These are phyloP conservation scores for Rhodotorula sp. DNA, from an alignment of 1,284 basidiomycete species.

Conservation along the genomic window DNA sequence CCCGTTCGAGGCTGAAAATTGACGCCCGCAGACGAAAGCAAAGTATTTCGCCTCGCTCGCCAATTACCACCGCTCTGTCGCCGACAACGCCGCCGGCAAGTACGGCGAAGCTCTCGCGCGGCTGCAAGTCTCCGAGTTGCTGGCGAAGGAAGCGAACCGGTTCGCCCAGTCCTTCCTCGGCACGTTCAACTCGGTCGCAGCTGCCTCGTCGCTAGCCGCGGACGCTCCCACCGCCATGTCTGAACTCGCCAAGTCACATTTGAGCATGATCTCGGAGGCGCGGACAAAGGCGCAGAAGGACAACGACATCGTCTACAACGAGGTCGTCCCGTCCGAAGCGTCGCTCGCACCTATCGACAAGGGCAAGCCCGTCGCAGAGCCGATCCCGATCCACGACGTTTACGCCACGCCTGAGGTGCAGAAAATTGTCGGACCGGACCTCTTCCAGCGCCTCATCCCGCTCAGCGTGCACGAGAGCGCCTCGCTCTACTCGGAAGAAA, in stretches of 20 bases:
- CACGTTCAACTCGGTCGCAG: constrained; percentile 64
- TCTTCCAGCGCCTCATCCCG: constrained; percentile 85
- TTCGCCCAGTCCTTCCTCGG: constrained; percentile 69
- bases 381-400: constrained; percentile 89
- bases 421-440: constrained; percentile 87
- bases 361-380: constrained; percentile 65
- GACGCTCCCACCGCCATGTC: constrained; percentile 76
- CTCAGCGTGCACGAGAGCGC: constrained; percentile 94
- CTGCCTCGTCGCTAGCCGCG: constrained; percentile 64
- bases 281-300: constrained; percentile 76
- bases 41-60: constrained; percentile 84
- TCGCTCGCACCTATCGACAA: constrained; percentile 79
- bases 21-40: constrained; percentile 68
- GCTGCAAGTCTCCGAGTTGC: constrained; percentile 71
- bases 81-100: constrained; percentile 72
- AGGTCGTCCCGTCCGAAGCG: constrained; percentile 78
- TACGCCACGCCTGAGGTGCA: constrained; percentile 89
- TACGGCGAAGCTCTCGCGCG: constrained; percentile 85
- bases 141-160: constrained; percentile 80
- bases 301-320: constrained; percentile 98
- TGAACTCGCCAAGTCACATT: constrained; percentile 80
- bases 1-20: fast-evolving
- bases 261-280: constrained; percentile 72
- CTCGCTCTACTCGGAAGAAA: constrained; percentile 96
- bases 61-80: constrained; percentile 80